Conservation (phyloP, 306 rosid species). For the Vigna hirtella region DNA sequence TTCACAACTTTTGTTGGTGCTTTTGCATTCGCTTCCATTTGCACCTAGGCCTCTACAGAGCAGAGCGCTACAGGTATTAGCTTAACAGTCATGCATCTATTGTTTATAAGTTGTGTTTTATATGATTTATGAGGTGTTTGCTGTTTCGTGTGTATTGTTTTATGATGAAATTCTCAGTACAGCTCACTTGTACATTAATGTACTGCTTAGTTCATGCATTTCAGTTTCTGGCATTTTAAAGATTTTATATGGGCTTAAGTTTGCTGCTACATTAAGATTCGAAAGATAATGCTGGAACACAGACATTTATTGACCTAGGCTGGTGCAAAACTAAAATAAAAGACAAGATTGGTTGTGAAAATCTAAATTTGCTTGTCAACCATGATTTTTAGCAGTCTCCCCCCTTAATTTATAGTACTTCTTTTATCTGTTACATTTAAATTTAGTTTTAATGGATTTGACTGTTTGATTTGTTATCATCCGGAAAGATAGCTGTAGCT, state of each 20-base stretch:
- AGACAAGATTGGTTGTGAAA: slow-evolving; percentile 23
- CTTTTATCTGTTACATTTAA: slow-evolving; percentile 8
- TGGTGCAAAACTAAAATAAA: slow-evolving; percentile 18
- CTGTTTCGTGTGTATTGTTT: slow-evolving; percentile 8
- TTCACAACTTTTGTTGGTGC: slow-evolving; percentile 87
- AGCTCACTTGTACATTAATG: slow-evolving; percentile 31
- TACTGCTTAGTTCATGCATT: slow-evolving; percentile 37
- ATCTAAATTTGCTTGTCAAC: neutral
- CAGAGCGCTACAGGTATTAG: slow-evolving; percentile 89
- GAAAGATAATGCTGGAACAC: slow-evolving; percentile 22
- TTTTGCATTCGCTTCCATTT: slow-evolving; percentile 84
- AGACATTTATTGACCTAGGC: slow-evolving; percentile 14
- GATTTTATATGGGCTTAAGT: neutral
- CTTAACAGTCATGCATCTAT: slow-evolving; percentile 30
- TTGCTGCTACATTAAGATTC: slow-evolving; percentile 9
- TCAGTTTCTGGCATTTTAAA: slow-evolving; percentile 17
- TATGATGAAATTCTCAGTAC: slow-evolving; percentile 31
- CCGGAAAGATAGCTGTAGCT: neutral
- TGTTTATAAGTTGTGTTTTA: slow-evolving; percentile 18
- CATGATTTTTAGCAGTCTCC: neutral
- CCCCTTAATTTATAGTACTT: neutral
- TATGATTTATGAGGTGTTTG: slow-evolving; percentile 29
- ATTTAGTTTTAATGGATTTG: neutral
- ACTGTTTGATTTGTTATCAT: neutral
- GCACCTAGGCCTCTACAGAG: slow-evolving; percentile 86